Base-by-base conservation (phyloP, 176 grass and related monocot genomes). In the Pharus latifolius region DNA sequence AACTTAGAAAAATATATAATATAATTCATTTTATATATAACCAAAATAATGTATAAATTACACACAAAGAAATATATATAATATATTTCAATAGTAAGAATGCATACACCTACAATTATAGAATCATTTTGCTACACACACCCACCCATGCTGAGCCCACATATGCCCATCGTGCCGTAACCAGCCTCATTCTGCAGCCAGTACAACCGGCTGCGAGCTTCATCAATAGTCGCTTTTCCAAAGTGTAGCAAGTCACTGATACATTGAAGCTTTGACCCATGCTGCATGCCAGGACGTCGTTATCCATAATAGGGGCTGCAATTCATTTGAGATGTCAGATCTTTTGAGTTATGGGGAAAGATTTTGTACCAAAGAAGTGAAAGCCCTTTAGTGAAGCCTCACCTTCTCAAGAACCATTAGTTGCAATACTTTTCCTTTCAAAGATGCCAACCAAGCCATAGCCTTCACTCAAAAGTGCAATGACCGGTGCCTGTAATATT, bases 371-470 rank as follows among this genome's bases (percentile, higher is more conserved):
- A 49, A 63, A 64, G 10, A 43, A 42, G 52, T 24, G 15, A 16
- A 67, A 60, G 43, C 45, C 35, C 19, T 47, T 11, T 37, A 49
- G 32, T 60, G 10, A 85, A 80, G 44, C 22, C 73, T 90, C 70
- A 98, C 95, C 95, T n/a, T 98, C 84, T 98, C 95, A 72, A 98
- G 95, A 57, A 98, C 95, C 90, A 98, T n/a, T 98, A 56, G 95
- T 98, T 75, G 95, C 95, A 34, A 98, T 93, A 69, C n/a, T 98
- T 98, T 66, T 93, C 70, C 59, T 93, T 93, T 63, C 93, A 68
- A 85, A 98, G 87, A 55, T 89, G 90, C 2, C 78, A 89, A 61
- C 89, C 94, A 31, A 98, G 89, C 19, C 75, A 76, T 56, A 98
- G 81, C 53, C 95, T 93, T 74, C 95, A 83, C 70, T 98, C 90